A percentile compares a stretch with the other conserved stretches of the same genome.
Evolutionary conservation across 495 filamentous ascomycete species (phyloP).

Genomic region (Talaromyces nanjingensis): DNA sequence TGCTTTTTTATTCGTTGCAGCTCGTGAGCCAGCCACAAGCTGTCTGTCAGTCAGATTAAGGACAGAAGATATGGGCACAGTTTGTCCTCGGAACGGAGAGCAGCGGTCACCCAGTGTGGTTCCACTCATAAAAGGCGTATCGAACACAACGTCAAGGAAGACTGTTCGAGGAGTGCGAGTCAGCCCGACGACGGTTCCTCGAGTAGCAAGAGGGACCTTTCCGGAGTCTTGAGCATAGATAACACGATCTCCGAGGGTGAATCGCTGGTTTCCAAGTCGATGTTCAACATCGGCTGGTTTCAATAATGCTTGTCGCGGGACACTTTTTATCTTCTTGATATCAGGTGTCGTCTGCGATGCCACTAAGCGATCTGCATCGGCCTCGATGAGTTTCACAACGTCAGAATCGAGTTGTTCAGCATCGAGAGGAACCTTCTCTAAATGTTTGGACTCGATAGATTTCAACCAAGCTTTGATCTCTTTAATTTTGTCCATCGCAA

Average conservation of each 20-base stretch:
- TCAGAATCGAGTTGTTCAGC: conserved; percentile 93
- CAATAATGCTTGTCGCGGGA: conserved; percentile 80
- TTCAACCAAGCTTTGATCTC: conserved; percentile 93
- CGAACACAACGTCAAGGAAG: conserved; percentile 88
- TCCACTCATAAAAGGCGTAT: conserved; percentile 91
- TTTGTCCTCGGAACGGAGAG: conserved; percentile 93
- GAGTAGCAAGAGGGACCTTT: conserved; percentile 86
- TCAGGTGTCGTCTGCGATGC: conserved; percentile 45
- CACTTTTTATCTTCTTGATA: conserved; percentile 55
- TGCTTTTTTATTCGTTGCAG: conserved; percentile 53
- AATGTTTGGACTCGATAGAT: conserved; percentile 76
- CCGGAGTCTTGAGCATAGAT: conserved; percentile 91
- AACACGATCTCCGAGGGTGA: conserved; percentile 80
- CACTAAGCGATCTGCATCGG: conserved; percentile 57
- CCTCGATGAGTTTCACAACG: conserved; percentile 73
- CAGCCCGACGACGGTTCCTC: conserved; percentile 88
- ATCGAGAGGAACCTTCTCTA: conserved; percentile 89
- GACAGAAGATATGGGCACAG: conserved; percentile 72
- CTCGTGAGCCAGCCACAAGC: conserved; percentile 66
- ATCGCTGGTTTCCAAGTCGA: conserved; percentile 76
- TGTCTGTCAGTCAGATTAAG: conserved; percentile 83
- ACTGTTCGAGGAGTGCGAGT: conserved; percentile 74
- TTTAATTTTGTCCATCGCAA: conserved; percentile 55
- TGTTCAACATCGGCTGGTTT: conserved; percentile 90
- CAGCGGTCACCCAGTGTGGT: conserved; percentile 84